Base-by-base conservation (phyloP, 345 rosid species). In the Bruguiera sexangula region DNA sequence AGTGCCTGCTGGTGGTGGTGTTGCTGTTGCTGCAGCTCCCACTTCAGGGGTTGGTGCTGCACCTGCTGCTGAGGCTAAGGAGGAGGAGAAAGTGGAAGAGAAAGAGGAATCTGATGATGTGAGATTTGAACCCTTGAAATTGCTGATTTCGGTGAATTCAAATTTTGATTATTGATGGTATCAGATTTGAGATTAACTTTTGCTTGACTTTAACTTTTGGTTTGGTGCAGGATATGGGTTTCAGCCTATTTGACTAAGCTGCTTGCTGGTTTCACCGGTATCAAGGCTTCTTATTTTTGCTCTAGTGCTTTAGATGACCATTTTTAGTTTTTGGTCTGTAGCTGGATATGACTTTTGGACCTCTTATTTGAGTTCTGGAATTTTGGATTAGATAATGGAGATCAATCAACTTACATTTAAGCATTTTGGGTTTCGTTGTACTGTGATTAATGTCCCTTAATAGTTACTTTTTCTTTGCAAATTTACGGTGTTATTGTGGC, bases 301-400 rank as follows among this genome's bases (percentile, higher is more conserved):
- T n/a, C 27, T 22, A 55, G 59, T 22, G 29, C 24, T 21, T 55
- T 24, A 21, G 60, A 21, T 55, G 24, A 21, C 27, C 24, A 21
- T 21, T 55, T 15, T 0, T 2, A 22, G 29, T 9, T 22, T 55
- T 22, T 13, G 15, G 27, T 22, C 15, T 22, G 27, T 55, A 55
- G 59, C 27, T 22, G 60, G 30, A 55, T 13, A 22, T 55, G 68
- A 65, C 29, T 31, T 43, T 21, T 54, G 67, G 73, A 75, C 51
- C 26, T 72, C 26, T 72, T 52, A 31, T 56, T 63, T n/a, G 65
- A 39, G 36, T 29, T 61, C 50, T 11, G 27, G 66, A 68, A 66
- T 66, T 79, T 75, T 77, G 64, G 61, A 60, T 70, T 77, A 70
- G 68, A 64, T 72, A 60, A 67, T 60, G 65, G 57, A 75, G 57